Evolutionary conservation across 2,329 filamentous ascomycete genomes (phyloP).

Genomic region (Lasiodiplodia hormozganensis): DNA sequence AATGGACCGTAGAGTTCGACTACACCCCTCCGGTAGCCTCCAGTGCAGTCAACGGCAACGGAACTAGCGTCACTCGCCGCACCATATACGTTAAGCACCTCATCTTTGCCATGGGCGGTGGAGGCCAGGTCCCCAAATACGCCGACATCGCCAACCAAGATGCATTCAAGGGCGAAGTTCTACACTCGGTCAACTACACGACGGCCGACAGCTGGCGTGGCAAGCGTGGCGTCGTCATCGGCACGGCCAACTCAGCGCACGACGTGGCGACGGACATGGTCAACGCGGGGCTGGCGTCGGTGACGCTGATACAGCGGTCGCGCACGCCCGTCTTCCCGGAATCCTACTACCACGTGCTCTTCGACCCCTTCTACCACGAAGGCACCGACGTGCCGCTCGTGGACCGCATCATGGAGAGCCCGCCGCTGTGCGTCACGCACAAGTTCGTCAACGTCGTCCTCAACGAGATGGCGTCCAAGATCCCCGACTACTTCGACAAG

Average conservation of each 20-base stretch:
- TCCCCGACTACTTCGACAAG: conserved; percentile 49
- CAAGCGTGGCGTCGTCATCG: conserved; percentile 55
- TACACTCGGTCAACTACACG: conserved; percentile 47
- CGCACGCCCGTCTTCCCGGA: conserved; percentile 48
- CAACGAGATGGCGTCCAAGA: conserved; percentile 38
- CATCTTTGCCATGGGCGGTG: conserved; percentile 43
- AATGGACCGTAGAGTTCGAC: conserved; percentile 48
- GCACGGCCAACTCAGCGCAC: conserved; percentile 58
- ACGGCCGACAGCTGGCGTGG: conserved; percentile 44
- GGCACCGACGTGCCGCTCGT: conserved; percentile 39
- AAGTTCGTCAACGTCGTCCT: conserved; percentile 37
- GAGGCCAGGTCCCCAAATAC: conserved; percentile 32
- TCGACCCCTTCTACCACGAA: conserved; percentile 34
- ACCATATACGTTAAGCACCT: conserved; percentile 37
- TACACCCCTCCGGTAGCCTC: conserved; percentile 36
- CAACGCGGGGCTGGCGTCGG: conserved; percentile 48
- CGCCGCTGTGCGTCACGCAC: conserved; percentile 16
- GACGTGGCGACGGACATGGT: conserved; percentile 58
- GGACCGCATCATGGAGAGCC: conserved; percentile 30
- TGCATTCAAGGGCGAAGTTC: conserved; percentile 40
- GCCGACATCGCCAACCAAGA: conserved; percentile 40
- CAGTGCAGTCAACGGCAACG: conserved; percentile 32
- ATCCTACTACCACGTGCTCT: conserved; percentile 30
- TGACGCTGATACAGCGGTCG: conserved; percentile 57
- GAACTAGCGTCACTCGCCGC: conserved; percentile 25